These are phyloP conservation scores for Fusarium virguliforme DNA, from an alignment of 2,329 filamentous ascomycete genomes.

Conservation along the genomic window DNA sequence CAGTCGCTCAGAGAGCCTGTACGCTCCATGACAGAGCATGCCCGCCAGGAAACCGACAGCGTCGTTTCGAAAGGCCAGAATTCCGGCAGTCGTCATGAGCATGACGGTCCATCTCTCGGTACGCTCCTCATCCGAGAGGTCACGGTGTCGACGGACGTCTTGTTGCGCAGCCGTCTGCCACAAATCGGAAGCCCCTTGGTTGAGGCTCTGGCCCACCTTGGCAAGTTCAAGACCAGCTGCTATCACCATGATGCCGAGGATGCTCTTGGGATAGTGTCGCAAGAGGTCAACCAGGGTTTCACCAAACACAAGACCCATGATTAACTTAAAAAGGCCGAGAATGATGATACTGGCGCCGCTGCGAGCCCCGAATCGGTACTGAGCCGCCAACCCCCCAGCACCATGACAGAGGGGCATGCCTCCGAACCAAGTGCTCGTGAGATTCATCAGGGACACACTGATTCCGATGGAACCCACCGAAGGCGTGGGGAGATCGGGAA, in stretches of 20 bases:
- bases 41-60: conserved; percentile 89
- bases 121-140: conserved; percentile 77
- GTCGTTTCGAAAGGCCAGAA: conserved; percentile 92
- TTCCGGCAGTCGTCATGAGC: conserved; percentile 86
- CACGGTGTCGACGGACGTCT: conserved; percentile 63
- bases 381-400: conserved; percentile 89
- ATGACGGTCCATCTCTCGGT: conserved; percentile 88
- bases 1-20: conserved; percentile 66
- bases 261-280: conserved; percentile 78
- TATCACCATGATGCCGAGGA: conserved; percentile 91
- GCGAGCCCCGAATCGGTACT: conserved; percentile 91
- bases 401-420: conserved; percentile 97
- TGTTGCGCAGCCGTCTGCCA: conserved; percentile 67
- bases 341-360: conserved; percentile 88
- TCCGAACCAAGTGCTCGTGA: conserved; percentile 90
- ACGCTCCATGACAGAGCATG: conserved; percentile 82
- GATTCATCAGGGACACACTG: conserved; percentile 88
- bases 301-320: conserved; percentile 83
- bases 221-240: conserved; percentile 91
- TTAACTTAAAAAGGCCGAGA: conserved; percentile 82
- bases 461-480: conserved; percentile 83
- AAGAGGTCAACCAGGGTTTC: conserved; percentile 81
- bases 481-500: conserved; percentile 78
- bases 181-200: conserved; percentile 76
- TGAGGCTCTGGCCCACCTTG: conserved; percentile 87